Conservation (phyloP, 192 early-diverging fungal species). For the Phycomyces blakesleeanus region DNA sequence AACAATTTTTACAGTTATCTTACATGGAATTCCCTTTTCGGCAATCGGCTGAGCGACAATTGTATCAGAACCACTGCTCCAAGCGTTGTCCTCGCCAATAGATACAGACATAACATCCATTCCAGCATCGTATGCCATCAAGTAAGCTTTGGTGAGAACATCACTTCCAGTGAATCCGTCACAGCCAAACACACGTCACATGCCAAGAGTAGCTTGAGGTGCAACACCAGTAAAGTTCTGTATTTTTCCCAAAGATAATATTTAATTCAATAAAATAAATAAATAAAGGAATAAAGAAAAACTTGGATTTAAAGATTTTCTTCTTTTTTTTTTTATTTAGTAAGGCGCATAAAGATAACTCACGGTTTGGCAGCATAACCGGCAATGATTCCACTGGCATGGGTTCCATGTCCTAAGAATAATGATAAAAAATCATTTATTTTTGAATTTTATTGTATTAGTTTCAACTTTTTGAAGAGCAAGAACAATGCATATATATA, state of each 20-base stretch:
- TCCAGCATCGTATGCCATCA: slow-evolving; percentile 60
- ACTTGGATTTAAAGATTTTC: too few species aligned
- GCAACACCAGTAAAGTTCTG: slow-evolving; percentile 61
- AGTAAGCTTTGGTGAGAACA: slow-evolving; percentile 71
- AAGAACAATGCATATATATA: too few species aligned
- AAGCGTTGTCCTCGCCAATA: slow-evolving; percentile 64
- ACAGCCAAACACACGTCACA: slow-evolving; percentile 84
- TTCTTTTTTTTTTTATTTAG: background rate
- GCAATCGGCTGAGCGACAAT: slow-evolving; percentile 53
- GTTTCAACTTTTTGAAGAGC: background rate
- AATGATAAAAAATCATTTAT: background rate
- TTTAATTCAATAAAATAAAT: too few species aligned
- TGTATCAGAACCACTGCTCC: slow-evolving; percentile 55
- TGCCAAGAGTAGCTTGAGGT: slow-evolving; percentile 64
- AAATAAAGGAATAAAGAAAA: too few species aligned
- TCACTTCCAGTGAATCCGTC: slow-evolving; percentile 60
- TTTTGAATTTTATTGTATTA: background rate
- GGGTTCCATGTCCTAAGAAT: slow-evolving; percentile 59
- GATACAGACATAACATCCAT: slow-evolving; percentile 79
- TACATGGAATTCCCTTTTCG: slow-evolving; percentile 26
- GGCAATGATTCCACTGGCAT: slow-evolving; percentile 60
- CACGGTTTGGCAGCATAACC: slow-evolving; percentile 36
- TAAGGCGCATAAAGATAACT: slow-evolving; percentile 25
- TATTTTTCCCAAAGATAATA: too few species aligned
- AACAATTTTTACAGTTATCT: background rate